Evolutionary conservation across 371 early-diverging fungal species (phyloP).

Genomic region (Rhizomucor pusillus): DNA sequence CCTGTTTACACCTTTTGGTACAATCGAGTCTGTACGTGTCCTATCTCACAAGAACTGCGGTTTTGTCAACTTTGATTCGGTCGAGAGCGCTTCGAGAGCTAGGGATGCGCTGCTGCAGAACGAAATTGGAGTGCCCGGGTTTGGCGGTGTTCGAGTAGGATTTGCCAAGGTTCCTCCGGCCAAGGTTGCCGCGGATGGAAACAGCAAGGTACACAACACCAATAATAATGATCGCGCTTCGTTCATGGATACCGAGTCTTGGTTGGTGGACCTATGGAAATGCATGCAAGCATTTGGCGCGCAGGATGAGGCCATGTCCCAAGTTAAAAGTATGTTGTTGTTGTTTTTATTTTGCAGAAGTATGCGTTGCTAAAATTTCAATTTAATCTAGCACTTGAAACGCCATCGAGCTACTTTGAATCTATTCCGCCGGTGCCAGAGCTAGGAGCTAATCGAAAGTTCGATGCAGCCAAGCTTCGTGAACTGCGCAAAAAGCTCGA

Average conservation of each 20-base stretch:
- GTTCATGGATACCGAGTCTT: constrained; percentile 19
- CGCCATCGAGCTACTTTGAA: constrained; percentile 46
- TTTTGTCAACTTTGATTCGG: constrained; percentile 90
- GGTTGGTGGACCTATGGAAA: constrained; percentile 26
- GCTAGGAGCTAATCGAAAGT: constrained; percentile 56
- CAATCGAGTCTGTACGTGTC: constrained; percentile 92
- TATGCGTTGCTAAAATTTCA: neutral
- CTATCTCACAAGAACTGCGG: constrained; percentile 96
- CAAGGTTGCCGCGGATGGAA: constrained; percentile 6
- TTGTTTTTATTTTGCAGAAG: constrained; percentile 6
- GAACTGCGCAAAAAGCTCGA: constrained; percentile 91
- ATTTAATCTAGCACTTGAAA: constrained; percentile 19
- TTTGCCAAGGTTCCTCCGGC: constrained; percentile 85
- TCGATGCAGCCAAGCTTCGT: constrained; percentile 81
- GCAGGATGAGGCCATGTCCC: constrained; percentile 4
- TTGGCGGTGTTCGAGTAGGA: constrained; percentile 81
- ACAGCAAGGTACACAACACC: constrained; percentile 3
- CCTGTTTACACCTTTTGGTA: constrained; percentile 82
- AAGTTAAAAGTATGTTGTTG: constrained; percentile 19
- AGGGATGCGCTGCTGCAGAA: constrained; percentile 84
- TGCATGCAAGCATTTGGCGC: constrained; percentile 33
- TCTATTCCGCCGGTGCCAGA: constrained; percentile 76
- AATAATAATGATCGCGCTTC: constrained; percentile 14
- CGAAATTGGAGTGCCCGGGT: constrained; percentile 75
- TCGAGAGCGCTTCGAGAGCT: constrained; percentile 88